A percentile compares a stretch with the other conserved stretches of the same genome.
Conservation (phyloP, 2,329 filamentous ascomycete species). For the Grosmannia clavigera region DNA sequence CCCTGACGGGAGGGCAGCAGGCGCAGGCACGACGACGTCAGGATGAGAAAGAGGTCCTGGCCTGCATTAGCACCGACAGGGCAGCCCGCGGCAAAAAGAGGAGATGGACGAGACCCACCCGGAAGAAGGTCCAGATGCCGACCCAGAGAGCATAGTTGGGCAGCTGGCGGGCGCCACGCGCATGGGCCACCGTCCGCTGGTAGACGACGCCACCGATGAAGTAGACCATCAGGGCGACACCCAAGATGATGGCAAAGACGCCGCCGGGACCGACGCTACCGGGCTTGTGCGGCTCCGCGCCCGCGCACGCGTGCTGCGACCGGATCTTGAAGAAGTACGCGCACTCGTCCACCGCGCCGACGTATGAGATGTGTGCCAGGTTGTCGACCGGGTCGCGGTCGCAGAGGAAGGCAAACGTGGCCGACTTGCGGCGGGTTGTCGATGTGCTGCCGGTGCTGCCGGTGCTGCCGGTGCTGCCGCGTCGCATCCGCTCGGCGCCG, state of each 20-base stretch:
- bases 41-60: slow-evolving; percentile 54
- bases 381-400: slow-evolving; percentile 64
- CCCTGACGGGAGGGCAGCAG: slow-evolving; percentile 52
- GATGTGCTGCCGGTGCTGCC: slow-evolving; percentile 19
- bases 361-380: slow-evolving; percentile 65
- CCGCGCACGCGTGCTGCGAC: slow-evolving; percentile 66
- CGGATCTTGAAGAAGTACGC: slow-evolving; percentile 92
- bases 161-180: slow-evolving; percentile 86
- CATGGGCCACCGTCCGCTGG: slow-evolving; percentile 86
- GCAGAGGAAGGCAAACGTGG: slow-evolving; percentile 86
- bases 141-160: slow-evolving; percentile 93
- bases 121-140: slow-evolving; percentile 71
- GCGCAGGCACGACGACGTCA: slow-evolving; percentile 56
- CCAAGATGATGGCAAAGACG: slow-evolving; percentile 78
- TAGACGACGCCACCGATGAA: slow-evolving; percentile 88
- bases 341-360: slow-evolving; percentile 83
- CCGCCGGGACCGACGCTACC: slow-evolving; percentile 58
- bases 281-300: slow-evolving; percentile 56
- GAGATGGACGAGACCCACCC: slow-evolving; percentile 39
- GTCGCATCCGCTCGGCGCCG: neutral
- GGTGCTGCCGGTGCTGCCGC: slow-evolving; percentile 5
- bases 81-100: neutral
- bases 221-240: slow-evolving; percentile 71
- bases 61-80: neutral
- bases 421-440: slow-evolving; percentile 52